These are phyloP conservation scores for Mrakia frigida DNA, from an alignment of 768 basidiomycete species.

Conservation along the genomic window DNA sequence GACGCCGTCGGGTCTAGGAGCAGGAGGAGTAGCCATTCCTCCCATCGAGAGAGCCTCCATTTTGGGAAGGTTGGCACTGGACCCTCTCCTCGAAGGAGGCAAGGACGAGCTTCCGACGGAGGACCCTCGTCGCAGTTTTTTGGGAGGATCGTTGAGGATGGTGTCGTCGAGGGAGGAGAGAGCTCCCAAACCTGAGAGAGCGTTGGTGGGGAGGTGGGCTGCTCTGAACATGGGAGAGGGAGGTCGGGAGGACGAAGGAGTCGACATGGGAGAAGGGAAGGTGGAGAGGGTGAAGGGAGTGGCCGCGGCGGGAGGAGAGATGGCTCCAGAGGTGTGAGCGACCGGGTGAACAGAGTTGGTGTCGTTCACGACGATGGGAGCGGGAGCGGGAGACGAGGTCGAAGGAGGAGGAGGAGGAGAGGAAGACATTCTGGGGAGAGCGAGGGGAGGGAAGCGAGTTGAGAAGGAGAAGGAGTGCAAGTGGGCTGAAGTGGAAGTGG, in stretches of 20 bases:
- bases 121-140: conserved; percentile 30
- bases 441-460: neutral
- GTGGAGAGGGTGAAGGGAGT: conserved; percentile 29
- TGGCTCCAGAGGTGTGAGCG: neutral
- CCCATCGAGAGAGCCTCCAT: conserved; percentile 30
- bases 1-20: conserved; percentile 1
- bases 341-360: neutral
- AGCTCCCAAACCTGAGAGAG: conserved; percentile 25
- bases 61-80: conserved; percentile 28
- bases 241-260: conserved; percentile 27
- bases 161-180: conserved; percentile 21
- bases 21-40: conserved; percentile 4
- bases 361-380: conserved; percentile 13
- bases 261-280: conserved; percentile 27
- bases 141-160: conserved; percentile 2
- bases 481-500: neutral
- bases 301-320: neutral
- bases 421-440: neutral
- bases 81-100: conserved; percentile 24
- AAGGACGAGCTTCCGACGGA: conserved; percentile 21
- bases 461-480: neutral
- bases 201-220: conserved; percentile 24
- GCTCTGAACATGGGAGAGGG: conserved; percentile 28
- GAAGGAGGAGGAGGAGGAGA: neutral
- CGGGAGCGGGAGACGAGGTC: neutral